A percentile compares a stretch with the other conserved stretches of the same genome.
Evolutionary conservation across 139 green algal species (phyloP).

Genomic region (Haematococcus sp.): DNA sequence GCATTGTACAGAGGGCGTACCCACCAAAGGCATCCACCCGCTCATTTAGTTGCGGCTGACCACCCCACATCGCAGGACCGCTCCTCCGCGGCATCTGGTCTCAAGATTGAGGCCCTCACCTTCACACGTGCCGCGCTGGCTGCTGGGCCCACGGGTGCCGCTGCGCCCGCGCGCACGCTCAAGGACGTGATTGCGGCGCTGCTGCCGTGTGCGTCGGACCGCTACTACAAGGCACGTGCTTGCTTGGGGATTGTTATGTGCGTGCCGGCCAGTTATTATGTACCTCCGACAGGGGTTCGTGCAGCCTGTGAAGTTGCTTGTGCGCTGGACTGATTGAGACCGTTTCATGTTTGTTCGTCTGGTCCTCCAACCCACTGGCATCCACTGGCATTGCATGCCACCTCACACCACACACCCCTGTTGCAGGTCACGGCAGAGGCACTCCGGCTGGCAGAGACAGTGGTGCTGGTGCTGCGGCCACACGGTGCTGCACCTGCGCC

Average conservation of each 20-base stretch:
- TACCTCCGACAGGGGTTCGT: too few species aligned
- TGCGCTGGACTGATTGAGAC: too few species aligned
- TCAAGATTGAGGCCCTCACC: conserved; percentile 92
- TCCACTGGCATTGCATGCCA: too few species aligned
- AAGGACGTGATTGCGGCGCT: conserved; percentile 56
- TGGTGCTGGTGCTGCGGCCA: conserved; percentile 78
- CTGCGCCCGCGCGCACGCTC: conserved; percentile 61
- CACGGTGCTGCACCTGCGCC: conserved; percentile 6
- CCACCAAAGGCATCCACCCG: too few species aligned
- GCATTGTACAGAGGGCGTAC: too few species aligned
- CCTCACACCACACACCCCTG: too few species aligned
- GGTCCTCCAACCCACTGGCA: too few species aligned
- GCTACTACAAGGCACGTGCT: conserved; percentile 74
- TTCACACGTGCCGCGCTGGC: conserved; percentile 76
- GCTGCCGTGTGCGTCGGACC: conserved; percentile 37
- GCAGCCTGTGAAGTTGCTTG: too few species aligned
- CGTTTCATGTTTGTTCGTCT: too few species aligned
- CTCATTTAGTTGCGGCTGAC: too few species aligned
- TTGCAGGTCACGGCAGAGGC: conserved; percentile 78
- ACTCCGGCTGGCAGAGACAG: conserved; percentile 70
- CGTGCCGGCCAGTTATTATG: not conserved
- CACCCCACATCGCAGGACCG: too few species aligned
- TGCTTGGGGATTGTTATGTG: not conserved
- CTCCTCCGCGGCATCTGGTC: conserved; percentile 5
- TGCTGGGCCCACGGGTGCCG: conserved; percentile 13